Evolutionary conservation across 371 early-diverging fungal genomes (phyloP).

Genomic region (Capniomyces stellatus): DNA sequence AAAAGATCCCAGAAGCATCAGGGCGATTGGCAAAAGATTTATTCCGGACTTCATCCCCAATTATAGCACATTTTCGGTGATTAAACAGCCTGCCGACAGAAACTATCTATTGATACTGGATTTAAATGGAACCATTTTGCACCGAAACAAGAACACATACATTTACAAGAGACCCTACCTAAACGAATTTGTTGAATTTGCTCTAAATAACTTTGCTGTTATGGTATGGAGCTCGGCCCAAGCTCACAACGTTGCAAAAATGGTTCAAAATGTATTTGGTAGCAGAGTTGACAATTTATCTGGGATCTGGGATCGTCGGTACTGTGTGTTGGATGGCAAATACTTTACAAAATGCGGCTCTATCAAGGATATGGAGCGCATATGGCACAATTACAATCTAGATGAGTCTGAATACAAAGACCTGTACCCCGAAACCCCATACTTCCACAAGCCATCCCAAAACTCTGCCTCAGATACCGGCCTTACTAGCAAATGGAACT

Average conservation of each 20-base stretch:
- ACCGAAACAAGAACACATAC: slow-evolving; percentile 8
- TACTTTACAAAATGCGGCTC: slow-evolving; percentile 34
- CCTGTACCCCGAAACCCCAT: slow-evolving; percentile 2
- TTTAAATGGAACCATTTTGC: slow-evolving; percentile 50
- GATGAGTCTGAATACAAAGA: slow-evolving; percentile 6
- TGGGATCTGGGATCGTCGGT: slow-evolving; percentile 38
- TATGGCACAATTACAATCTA: slow-evolving; percentile 15
- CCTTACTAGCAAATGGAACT: slow-evolving; percentile 25
- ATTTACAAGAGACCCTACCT: slow-evolving; percentile 37
- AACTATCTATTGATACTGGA: slow-evolving; percentile 41
- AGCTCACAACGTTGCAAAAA: slow-evolving; percentile 33
- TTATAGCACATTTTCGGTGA: not conserved
- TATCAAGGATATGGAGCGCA: slow-evolving; percentile 39
- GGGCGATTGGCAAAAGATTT: too few species aligned
- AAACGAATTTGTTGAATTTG: slow-evolving; percentile 34
- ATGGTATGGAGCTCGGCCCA: slow-evolving; percentile 67
- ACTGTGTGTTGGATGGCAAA: slow-evolving; percentile 28
- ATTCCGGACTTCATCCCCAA: not conserved
- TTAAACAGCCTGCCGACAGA: not conserved
- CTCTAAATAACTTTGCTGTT: slow-evolving; percentile 39
- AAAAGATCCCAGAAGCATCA: too few species aligned
- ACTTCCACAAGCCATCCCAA: not conserved
- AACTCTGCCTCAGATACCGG: not conserved
- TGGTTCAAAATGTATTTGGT: slow-evolving; percentile 33
- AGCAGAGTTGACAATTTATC: slow-evolving; percentile 21